Evolutionary conservation across 73 alveolate genomes (phyloP).

Genomic region (Paramecium primaurelia): DNA sequence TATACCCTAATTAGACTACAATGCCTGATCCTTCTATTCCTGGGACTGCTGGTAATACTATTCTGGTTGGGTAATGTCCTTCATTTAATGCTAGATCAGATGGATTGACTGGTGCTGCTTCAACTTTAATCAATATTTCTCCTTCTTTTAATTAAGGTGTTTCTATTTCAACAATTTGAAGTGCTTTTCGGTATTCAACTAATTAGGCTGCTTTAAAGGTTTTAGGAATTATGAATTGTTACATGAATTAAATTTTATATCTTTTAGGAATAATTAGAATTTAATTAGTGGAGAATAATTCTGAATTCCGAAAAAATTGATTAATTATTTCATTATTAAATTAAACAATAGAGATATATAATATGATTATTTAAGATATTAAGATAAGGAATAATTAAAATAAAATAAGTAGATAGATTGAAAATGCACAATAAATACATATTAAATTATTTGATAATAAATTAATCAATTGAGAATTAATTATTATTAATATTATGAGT

Average conservation of each 20-base stretch:
- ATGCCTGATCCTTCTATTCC: constrained; percentile 78
- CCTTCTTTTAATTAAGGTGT: constrained; percentile 67
- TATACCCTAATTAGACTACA: constrained; percentile 65
- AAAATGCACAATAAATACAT: too few species aligned
- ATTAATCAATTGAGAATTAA: neutral
- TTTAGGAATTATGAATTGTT: neutral
- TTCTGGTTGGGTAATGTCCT: constrained; percentile 58
- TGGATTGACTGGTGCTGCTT: constrained; percentile 78
- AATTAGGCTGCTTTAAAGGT: constrained; percentile 41
- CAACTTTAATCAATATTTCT: constrained; percentile 68
- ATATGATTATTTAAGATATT: neutral
- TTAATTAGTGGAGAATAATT: neutral
- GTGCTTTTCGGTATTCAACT: constrained; percentile 1
- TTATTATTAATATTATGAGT: neutral
- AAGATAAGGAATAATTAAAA: too few species aligned
- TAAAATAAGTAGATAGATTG: too few species aligned
- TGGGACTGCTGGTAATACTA: constrained; percentile 55
- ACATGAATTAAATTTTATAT: neutral
- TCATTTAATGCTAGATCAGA: constrained; percentile 46
- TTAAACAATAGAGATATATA: too few species aligned
- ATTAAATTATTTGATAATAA: neutral
- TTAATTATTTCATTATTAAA: neutral
- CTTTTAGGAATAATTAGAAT: neutral
- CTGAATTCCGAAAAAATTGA: neutral
- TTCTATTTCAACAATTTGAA: constrained; percentile 34